Base-by-base conservation (phyloP, 2,329 filamentous ascomycete genomes). In the Xylariales sp. region DNA sequence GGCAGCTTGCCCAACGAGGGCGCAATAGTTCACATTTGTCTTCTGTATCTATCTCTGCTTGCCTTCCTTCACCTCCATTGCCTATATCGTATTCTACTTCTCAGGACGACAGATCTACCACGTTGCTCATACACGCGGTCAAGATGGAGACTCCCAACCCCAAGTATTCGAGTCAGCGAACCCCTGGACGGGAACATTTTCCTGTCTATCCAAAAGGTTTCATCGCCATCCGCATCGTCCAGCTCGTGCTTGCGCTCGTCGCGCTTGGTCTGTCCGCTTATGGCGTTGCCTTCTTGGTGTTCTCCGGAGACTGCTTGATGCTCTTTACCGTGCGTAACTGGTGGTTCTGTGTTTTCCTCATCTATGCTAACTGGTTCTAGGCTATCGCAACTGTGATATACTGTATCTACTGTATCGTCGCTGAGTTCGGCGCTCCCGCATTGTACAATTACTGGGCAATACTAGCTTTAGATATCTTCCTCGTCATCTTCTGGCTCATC, bases 361-460 rank as follows among this genome's bases (percentile, higher is more conserved):
- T 9, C 4, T 38, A n/a, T n/a, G n/a, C 10, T 27, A 29, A 37
- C 31, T n/a, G 14, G 16, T 21, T 16, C 25, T 11, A 71, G 68
- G 52, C 59, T 44, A 45, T 75, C 29, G 61, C 62, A 21, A 72
- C 70, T 4, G 35, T 78, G 12, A 59, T 71, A 43, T 56, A 64
- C 25, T 63, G 62, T 35, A 57, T 69, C 45, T 80, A 77, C 59
- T 59, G 67, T 38, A 53, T 76, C 9, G 57, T 70, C 12, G 64
- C 69, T n/a, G 59, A 65, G 31, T 63, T 60, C 27, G 61, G 60
- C 16, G 52, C 59, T 1, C 61, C 65, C n/a, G 55, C 55, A 3
- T 50, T 63, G 15, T 76, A 71, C 57, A 79, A 78, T 56, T 73
- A 73, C 57, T 77, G 72, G 68, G 70, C 70, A 19, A 62, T 73